A percentile compares a stretch with the other conserved stretches of the same genome.
Evolutionary conservation across 495 filamentous ascomycete species (phyloP).

Genomic region (Neurospora sp.): DNA sequence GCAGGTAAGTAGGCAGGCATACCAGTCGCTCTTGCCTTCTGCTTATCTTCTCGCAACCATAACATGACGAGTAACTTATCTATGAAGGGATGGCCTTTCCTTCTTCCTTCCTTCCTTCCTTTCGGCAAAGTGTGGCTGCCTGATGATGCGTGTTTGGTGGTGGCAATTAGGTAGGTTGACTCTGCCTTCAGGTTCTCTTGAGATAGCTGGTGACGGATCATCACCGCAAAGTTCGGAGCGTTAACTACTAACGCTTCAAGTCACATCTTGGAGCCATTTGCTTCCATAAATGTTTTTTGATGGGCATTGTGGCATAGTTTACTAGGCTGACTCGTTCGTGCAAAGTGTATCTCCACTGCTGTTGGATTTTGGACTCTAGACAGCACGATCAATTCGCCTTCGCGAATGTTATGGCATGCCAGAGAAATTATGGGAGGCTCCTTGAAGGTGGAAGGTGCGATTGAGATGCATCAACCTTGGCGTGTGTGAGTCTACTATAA

Average conservation of each 20-base stretch:
- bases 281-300: not conserved
- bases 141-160: not conserved
- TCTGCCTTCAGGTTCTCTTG: not conserved
- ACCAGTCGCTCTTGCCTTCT: not conserved
- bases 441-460: not conserved
- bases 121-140: not conserved
- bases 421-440: not conserved
- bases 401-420: not conserved
- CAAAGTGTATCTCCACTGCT: not conserved
- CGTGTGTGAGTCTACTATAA: not conserved
- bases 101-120: not conserved
- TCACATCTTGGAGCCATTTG: not conserved
- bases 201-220: not conserved
- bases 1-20: not conserved
- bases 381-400: not conserved
- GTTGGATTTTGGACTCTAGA: not conserved
- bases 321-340: not conserved
- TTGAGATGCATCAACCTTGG: not conserved
- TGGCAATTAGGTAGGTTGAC: not conserved
- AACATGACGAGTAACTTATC: not conserved
- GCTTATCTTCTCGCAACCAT: not conserved
- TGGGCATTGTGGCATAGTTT: not conserved
- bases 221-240: not conserved
- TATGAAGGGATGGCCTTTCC: not conserved
- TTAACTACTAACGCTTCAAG: not conserved